Evolutionary conservation across 2,329 filamentous ascomycete genomes (phyloP), one percentile per base, ranked within the genome.

Genomic region (Herpotrichia juniperi): DNA sequence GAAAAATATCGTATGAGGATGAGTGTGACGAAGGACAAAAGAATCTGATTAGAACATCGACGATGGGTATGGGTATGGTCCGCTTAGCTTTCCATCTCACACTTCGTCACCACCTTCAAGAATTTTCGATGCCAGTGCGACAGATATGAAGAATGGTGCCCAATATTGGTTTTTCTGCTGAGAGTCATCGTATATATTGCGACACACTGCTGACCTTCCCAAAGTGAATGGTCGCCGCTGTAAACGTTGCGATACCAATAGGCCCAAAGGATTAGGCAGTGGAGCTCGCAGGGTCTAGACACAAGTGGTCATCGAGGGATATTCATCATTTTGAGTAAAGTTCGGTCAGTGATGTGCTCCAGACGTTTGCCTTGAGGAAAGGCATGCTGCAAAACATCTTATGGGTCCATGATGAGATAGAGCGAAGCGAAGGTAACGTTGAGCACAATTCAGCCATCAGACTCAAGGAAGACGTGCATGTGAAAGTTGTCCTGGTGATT

Each of bases 31-130:
- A 30, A 35, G 24, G 39, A 34, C 42, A 21, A 37, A 17, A 22
- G 16, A 11, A 44, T 6, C 21, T 11, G 26, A 32, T 45, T 51
- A 37, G 42, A 43, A 50, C 48, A 48, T 48, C 43, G 47, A 50
- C 47, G 37, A 48, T 53, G 35, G 28, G 25, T 40, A 21, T 24
- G 19, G 34, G 35, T 30, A 46, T 37, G 46, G 53, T 56, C 50
- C 24, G n/a, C 45, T 45, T 48, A 5, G 34, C 24, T 24, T 35
- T 17, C 26, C 19, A 46, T 45, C 5, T 42, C 8, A 31, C n/a
- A 42, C 46, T 32, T 28, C 32, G 42, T 22, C 28, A 35, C 32
- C 16, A 30, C 9, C 24, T 43, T 28, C 21, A 22, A 5, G 2
- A 21, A 12, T 16, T 2, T n/a, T 46, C 3, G 10, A 39, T 24